A percentile compares a stretch with the other conserved stretches of the same genome.
Conservation (phyloP, 176 grass and related monocot genomes). For the Juncus inflexus region DNA sequence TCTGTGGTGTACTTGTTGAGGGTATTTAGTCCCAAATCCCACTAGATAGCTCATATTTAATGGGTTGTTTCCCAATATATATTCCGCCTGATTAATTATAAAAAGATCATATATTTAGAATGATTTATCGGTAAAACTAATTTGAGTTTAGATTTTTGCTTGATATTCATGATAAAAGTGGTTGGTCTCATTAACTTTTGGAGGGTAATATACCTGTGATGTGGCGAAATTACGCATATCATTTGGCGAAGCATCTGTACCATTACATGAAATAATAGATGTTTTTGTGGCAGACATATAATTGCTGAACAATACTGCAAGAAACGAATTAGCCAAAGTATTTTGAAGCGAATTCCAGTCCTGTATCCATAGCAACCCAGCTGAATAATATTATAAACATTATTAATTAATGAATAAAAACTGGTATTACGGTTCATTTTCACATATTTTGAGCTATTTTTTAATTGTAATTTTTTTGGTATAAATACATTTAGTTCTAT, state of each 20-base stretch:
- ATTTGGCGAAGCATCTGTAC: slow-evolving; percentile 62
- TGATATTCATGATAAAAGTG: too few relatives aligned
- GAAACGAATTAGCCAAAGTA: slow-evolving; percentile 68
- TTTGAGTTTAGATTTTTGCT: too few relatives aligned
- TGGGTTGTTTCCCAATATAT: slow-evolving; percentile 86
- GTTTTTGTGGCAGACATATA: slow-evolving; percentile 83
- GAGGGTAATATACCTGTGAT: slow-evolving; percentile 50
- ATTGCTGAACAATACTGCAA: slow-evolving; percentile 84
- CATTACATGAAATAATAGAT: slow-evolving; percentile 69
- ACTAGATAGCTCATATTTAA: slow-evolving; percentile 97
- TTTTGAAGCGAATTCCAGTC: slow-evolving; percentile 90
- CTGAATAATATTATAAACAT: slow-evolving; percentile 31
- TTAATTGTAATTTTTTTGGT: background rate
- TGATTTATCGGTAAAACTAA: too few relatives aligned
- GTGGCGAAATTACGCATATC: slow-evolving; percentile 80
- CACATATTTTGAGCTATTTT: too few relatives aligned
- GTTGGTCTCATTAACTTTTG: too few relatives aligned
- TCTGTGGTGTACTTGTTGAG: slow-evolving; percentile 84
- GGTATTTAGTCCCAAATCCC: slow-evolving; percentile 66
- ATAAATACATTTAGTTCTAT: slow-evolving; percentile 67
- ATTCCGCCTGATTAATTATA: slow-evolving; percentile 51
- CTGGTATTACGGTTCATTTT: background rate
- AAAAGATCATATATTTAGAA: background rate
- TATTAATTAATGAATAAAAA: slow-evolving; percentile 20
- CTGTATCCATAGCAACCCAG: slow-evolving; percentile 87